Conservation (phyloP, 306 rosid species). For the Pterocarpus santalinus region DNA sequence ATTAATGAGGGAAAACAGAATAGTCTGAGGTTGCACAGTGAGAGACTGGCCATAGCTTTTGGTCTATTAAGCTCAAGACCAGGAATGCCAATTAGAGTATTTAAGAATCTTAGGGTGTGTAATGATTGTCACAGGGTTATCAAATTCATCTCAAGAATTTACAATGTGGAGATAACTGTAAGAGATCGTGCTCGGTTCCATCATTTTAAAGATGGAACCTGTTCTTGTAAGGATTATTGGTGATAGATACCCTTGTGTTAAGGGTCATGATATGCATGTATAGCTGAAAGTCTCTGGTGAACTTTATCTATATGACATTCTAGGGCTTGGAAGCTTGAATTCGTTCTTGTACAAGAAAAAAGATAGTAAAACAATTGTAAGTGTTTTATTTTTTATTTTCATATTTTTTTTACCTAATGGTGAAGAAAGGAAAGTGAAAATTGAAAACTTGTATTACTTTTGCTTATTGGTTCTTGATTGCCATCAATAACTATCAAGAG, state of each 20-base stretch:
- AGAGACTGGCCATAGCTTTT: conserved; percentile 80
- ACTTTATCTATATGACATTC: background rate
- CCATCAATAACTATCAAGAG: background rate
- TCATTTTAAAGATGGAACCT: conserved; percentile 68
- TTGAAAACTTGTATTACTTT: background rate
- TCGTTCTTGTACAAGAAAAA: background rate
- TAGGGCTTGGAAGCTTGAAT: background rate
- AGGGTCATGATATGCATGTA: background rate
- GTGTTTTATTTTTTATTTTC: no score
- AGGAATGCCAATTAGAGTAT: conserved; percentile 65
- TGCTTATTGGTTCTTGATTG: background rate
- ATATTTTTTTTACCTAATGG: no score
- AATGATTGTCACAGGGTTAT: conserved; percentile 73
- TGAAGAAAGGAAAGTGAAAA: background rate
- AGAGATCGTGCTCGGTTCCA: conserved; percentile 81
- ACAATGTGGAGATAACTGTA: conserved; percentile 70
- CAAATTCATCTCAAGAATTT: conserved; percentile 66
- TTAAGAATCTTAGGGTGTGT: conserved; percentile 82
- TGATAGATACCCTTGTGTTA: conserved; percentile 32
- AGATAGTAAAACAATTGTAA: background rate
- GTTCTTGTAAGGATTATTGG: conserved; percentile 85
- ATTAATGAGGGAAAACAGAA: conserved; percentile 49
- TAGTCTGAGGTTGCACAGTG: conserved; percentile 71
- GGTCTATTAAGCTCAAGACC: conserved; percentile 67
- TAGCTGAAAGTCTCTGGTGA: conserved; percentile 4